Evolutionary conservation across 176 grass and related monocot species (phyloP), one percentile per base, ranked within the genome.

Genomic region (Oryza meridionalis): DNA sequence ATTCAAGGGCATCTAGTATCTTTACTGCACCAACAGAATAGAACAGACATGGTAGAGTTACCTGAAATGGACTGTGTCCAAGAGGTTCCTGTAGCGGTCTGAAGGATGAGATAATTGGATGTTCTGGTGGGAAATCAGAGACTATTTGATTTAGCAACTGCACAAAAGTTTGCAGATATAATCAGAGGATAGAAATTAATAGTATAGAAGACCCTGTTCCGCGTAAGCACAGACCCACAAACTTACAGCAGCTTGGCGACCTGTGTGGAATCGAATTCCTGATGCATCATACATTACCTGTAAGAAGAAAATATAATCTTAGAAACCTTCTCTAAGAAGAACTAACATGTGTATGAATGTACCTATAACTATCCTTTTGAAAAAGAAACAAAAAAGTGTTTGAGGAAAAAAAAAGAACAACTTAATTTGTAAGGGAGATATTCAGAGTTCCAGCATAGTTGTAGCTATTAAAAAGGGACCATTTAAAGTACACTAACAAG

Each of bases 271-370:
- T 72, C 97, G 84, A 71, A 99, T 81, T 79, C 97, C 97, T 76
- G 97, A 99, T 82, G 97, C 93, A 86, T 99, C 97, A 91, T 99
- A 99, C 97, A 99, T 99, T 62, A 99, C 97, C 97, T 99, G 78
- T 51, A 82, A 65, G 10, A 25, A 82, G 24, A 59, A 63, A 50
- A n/a, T 62, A 19, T 44, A 84, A 45, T 69, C 42, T 85, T 79
- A 82, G 32, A 68, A 37, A 45, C 12, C 59, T 43, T 45, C 69
- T 73, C 7, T 3, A 62, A 3, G 40, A 25, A 50, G 1, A 79
- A 2, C 9, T 67, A 27, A 51, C 64, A 15, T 4, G 37, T 17
- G 25, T 17, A 82, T 77, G 40, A 78, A 90, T 69, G 78, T 71
- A 77, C 19, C 14, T 13, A 58, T 77, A 77, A 67, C 4, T 42